A percentile compares a stretch with the other conserved stretches of the same genome.
Conservation (phyloP, 495 filamentous ascomycete genomes). For the Pseudomonodictys pantanalensis region DNA sequence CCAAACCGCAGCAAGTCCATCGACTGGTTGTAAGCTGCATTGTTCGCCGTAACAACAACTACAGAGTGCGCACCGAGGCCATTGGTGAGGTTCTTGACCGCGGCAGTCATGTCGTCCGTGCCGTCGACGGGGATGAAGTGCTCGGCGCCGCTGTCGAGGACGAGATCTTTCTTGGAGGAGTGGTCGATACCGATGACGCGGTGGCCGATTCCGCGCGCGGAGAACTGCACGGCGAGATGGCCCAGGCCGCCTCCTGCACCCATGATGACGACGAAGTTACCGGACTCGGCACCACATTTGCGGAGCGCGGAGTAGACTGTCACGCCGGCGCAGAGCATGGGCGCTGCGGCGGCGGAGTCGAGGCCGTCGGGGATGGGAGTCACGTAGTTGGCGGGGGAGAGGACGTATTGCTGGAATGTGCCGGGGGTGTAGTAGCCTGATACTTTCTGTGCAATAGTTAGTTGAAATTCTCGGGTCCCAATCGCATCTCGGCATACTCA, state of each 20-base stretch:
- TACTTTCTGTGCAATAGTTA: constrained; percentile 24
- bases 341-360: constrained; percentile 57
- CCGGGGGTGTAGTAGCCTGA: constrained; percentile 56
- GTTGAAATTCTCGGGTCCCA: not conserved
- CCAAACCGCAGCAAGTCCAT: constrained; percentile 60
- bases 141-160: constrained; percentile 61
- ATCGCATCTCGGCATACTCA: constrained; percentile 5
- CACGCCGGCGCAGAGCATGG: constrained; percentile 49
- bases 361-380: constrained; percentile 66
- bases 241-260: constrained; percentile 66
- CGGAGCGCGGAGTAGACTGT: constrained; percentile 45
- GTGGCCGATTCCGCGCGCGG: constrained; percentile 58
- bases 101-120: constrained; percentile 49
- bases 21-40: constrained; percentile 62
- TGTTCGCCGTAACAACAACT: constrained; percentile 62
- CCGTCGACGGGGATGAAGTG: constrained; percentile 66
- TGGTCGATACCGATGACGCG: constrained; percentile 69
- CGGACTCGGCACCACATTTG: constrained; percentile 56
- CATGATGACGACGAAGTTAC: constrained; percentile 64
- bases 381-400: constrained; percentile 62
- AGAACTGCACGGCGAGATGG: constrained; percentile 65
- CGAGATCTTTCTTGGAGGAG: constrained; percentile 59
- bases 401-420: constrained; percentile 71
- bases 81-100: constrained; percentile 55
- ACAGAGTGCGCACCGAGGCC: constrained; percentile 63